Base-by-base conservation (phyloP, 257 asterid genomes). In the Hygrophila difformis region DNA sequence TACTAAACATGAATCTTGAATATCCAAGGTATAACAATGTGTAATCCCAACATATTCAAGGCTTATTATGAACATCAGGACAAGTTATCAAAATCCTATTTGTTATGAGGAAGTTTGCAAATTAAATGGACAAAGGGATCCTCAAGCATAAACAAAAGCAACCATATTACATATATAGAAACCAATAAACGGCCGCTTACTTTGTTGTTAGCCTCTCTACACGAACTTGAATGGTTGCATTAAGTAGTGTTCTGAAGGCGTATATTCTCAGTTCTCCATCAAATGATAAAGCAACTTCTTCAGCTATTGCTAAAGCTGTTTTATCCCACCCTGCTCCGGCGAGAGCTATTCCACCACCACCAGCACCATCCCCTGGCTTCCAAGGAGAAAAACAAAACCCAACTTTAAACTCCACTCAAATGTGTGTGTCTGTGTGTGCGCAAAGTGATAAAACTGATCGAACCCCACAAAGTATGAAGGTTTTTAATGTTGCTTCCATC, bases 361-460 rank as follows among this genome's bases (percentile, higher is more conserved):
- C 95, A 23, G 80, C 73, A 52, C 95, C 97, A 69, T 88, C 97
- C 34, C 97, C 95, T 48, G 42, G 66, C 97, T 87, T 65, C 7
- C 65, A 57, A 46, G 34, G 6, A 17, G 14, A 18, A 35, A 39
- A 13, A 54, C 20, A 46, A 9, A 24, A 24, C 5, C 7, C 3
- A 24, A 24, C 40, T 41, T 40, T 8, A 9, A 44, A 7, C 45
- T 31, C 40, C 43, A 16, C 18, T 1, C 35, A 40, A 38, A 53
- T 45, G 35, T 29, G 15, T 39, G 6, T 12, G 21, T 22, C 31
- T n/a, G n/a, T n/a, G n/a, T n/a, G n/a, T n/a, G n/a, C n/a, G n/a
- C n/a, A n/a, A n/a, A n/a, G n/a, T n/a, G n/a, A n/a, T n/a, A n/a
- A n/a, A n/a, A n/a, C n/a, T n/a, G n/a, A n/a, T n/a, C n/a, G n/a